phyloP scores from a whole-genome alignment of 2,329 filamentous ascomycete genomes.

The Pseudovirgaria hyperparasitica region DNA sequence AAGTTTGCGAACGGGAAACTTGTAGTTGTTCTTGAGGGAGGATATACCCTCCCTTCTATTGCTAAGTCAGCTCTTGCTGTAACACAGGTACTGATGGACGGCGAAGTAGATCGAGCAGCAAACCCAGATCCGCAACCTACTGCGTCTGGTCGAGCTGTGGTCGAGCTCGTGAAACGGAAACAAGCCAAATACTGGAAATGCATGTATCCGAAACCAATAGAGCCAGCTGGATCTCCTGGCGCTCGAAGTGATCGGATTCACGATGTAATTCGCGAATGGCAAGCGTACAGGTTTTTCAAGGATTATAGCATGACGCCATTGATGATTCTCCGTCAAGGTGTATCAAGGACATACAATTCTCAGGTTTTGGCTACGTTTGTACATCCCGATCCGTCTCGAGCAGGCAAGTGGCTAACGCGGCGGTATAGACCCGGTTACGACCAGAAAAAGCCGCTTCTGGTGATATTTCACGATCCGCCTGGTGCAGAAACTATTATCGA shows the following conservation, averaged over 20 bases:
- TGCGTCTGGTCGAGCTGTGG: conserved; percentile 33
- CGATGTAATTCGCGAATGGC: conserved; percentile 67
- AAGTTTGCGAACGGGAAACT: conserved; percentile 80
- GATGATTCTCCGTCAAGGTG: conserved; percentile 59
- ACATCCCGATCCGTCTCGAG: conserved; percentile 7
- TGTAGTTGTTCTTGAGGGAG: conserved; percentile 85
- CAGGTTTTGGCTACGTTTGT: conserved; percentile 67
- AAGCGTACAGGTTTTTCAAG: conserved; percentile 57
- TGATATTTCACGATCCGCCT: conserved; percentile 82
- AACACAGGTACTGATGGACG: conserved; percentile 85
- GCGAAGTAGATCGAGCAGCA: conserved; percentile 58
- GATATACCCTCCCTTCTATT: conserved; percentile 88
- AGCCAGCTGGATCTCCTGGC: conserved; percentile 24
- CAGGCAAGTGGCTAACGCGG: conserved; percentile 8
- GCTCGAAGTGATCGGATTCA: conserved; percentile 53
- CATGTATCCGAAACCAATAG: conserved; percentile 54
- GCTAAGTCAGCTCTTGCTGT: conserved; percentile 87
- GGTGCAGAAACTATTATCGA: conserved; percentile 29
- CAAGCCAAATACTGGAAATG: conserved; percentile 73
- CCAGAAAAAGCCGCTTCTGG: conserved; percentile 53
- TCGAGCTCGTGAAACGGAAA: conserved; percentile 43
- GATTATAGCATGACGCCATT: conserved; percentile 69
- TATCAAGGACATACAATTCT: conserved; percentile 70
- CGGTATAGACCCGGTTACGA: conserved; percentile 47
- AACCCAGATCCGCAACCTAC: conserved; percentile 31